phyloP scores from a whole-genome alignment of 2,329 filamentous ascomycete species.

The Elsinoe necatrix region DNA sequence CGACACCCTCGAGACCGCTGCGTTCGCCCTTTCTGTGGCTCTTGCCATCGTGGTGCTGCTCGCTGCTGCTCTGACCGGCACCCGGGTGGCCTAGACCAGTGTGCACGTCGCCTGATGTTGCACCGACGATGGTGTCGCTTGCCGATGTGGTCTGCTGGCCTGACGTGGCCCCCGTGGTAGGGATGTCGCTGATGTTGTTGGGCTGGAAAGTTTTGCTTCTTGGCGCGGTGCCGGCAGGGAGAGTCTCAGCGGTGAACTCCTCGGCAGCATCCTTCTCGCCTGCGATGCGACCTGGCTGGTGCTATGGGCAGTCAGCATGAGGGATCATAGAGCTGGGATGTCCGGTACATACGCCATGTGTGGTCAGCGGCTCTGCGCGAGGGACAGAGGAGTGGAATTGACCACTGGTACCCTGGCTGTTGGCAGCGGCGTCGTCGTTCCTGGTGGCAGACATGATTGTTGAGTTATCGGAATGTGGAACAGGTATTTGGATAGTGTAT shows the following conservation, averaged over 20 bases:
- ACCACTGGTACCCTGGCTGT: conserved; percentile 10
- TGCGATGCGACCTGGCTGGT: conserved; percentile 12
- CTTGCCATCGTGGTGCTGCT: conserved; percentile 41
- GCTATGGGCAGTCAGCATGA: neutral
- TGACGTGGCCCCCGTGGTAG: conserved; percentile 23
- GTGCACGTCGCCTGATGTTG: conserved; percentile 47
- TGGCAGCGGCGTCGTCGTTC: conserved; percentile 5
- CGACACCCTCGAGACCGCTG: conserved; percentile 38
- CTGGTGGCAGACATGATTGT: conserved; percentile 9
- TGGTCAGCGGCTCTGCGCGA: conserved; percentile 11
- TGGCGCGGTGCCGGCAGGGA: conserved; percentile 57
- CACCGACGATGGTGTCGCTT: conserved; percentile 41
- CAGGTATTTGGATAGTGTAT: neutral
- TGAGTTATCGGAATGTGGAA: neutral
- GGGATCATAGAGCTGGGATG: neutral
- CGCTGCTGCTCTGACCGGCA: conserved; percentile 40
- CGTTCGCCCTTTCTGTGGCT: conserved; percentile 35
- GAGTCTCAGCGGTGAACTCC: conserved; percentile 55
- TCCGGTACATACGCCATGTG: neutral
- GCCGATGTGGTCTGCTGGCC: conserved; percentile 37
- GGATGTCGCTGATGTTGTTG: conserved; percentile 33
- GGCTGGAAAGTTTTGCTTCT: conserved; percentile 37
- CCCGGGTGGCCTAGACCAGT: conserved; percentile 46
- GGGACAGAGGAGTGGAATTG: conserved; percentile 3
- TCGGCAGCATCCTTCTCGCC: conserved; percentile 45